Percentiles rank a stretch among this genome's conserved stretches.
phyloP scores from a whole-genome alignment of 768 basidiomycete species.

The Gymnopilus dilepis region DNA sequence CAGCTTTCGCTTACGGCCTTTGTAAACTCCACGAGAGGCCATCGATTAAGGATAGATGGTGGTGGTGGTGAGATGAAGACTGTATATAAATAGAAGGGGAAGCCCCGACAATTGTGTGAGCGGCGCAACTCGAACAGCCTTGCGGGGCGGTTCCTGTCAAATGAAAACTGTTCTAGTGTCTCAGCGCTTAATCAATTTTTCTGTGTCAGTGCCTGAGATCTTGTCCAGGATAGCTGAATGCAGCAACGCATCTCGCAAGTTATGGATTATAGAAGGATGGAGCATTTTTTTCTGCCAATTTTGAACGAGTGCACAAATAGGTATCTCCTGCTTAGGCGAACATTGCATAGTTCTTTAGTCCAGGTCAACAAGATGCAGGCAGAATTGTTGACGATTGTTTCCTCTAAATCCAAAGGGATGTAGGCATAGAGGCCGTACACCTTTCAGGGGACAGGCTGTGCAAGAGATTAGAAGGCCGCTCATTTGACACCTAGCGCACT shows the following conservation, averaged over 20 bases:
- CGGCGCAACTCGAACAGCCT: slow-evolving; percentile 8
- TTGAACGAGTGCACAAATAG: not conserved
- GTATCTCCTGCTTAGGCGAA: not conserved
- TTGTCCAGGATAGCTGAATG: not conserved
- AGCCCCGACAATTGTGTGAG: not conserved
- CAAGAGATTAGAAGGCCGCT: no score
- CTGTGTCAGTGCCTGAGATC: not conserved
- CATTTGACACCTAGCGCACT: no score
- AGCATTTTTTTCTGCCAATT: not conserved
- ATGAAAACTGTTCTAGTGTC: not conserved
- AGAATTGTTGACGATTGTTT: no score
- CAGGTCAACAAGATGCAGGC: no score
- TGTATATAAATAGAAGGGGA: not conserved
- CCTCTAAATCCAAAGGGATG: no score
- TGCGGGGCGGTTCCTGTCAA: slow-evolving; percentile 4
- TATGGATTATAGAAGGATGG: not conserved
- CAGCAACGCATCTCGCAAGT: not conserved
- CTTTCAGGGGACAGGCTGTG: no score
- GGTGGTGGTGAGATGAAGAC: not conserved
- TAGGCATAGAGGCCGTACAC: no score
- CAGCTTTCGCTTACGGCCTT: slow-evolving; percentile 44
- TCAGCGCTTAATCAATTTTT: not conserved
- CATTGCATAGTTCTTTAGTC: no score
- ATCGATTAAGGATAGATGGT: slow-evolving; percentile 11
- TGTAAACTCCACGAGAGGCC: slow-evolving; percentile 21